phyloP scores from a whole-genome alignment of 1,284 basidiomycete genomes.

The Trametes hirsuta region DNA sequence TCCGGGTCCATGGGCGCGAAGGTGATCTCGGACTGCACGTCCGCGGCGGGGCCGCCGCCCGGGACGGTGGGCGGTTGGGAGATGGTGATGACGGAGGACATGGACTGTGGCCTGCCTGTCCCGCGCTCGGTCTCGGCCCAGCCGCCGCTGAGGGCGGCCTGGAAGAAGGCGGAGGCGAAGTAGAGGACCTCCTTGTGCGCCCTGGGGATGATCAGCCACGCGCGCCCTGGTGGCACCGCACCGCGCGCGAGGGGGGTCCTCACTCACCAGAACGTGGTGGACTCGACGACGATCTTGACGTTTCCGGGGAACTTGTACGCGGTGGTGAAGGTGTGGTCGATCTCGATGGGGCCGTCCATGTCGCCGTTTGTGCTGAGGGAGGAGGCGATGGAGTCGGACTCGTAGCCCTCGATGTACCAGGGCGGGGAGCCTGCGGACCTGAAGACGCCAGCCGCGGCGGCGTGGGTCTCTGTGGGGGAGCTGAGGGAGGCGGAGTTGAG shows the following conservation, averaged over 20 bases:
- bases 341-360: conserved; percentile 67
- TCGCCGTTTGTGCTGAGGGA: conserved; percentile 67
- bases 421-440: conserved; percentile 75
- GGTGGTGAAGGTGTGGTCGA: conserved; percentile 74
- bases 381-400: conserved; percentile 67
- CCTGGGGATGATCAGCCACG: conserved; percentile 43
- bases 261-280: conserved; percentile 79
- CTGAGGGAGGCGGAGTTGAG: conserved; percentile 77
- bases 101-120: conserved; percentile 67
- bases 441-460: conserved; percentile 81
- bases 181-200: conserved; percentile 84
- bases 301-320: conserved; percentile 70
- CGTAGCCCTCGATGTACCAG: conserved; percentile 74
- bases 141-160: conserved; percentile 79
- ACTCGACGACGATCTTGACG: conserved; percentile 84
- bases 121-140: conserved; percentile 75
- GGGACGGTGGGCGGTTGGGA: conserved; percentile 68
- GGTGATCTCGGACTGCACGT: conserved; percentile 54
- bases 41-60: conserved; percentile 44
- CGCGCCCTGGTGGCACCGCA: conserved; percentile 6
- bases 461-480: conserved; percentile 83
- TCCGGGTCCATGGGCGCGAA: conserved; percentile 61
- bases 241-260: background rate
- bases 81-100: conserved; percentile 82
- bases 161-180: conserved; percentile 86